These are phyloP conservation scores for bread wheat (Triticum aestivum) DNA, from an alignment of 176 grass and related monocot genomes.

Conservation along the genomic window DNA sequence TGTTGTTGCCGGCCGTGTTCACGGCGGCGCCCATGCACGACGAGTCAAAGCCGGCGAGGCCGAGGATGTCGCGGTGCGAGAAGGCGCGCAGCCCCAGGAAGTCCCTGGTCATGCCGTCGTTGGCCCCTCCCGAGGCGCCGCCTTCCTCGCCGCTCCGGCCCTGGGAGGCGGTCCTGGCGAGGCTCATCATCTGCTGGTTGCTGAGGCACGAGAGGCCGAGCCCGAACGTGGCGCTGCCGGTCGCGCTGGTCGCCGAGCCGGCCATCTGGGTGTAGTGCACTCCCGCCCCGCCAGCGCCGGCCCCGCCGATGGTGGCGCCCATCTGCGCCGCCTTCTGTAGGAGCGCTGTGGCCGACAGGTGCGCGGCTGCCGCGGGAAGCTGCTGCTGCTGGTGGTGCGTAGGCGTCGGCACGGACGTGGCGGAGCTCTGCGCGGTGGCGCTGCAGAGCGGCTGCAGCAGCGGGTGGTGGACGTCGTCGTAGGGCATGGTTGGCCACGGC, in stretches of 20 bases:
- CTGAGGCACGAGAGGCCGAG: constrained; percentile 43
- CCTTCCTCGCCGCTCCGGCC: constrained; percentile 40
- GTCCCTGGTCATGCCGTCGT: constrained; percentile 78
- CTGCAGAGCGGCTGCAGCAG: constrained; percentile 36
- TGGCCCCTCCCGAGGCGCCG: neutral
- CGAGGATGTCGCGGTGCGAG: constrained; percentile 70
- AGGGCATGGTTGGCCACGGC: constrained; percentile 36
- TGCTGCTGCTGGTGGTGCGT: constrained; percentile 3
- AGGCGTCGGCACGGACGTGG: constrained; percentile 25
- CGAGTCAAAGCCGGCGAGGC: constrained; percentile 65
- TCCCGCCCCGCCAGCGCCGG: constrained; percentile 2
- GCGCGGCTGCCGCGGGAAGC: constrained; percentile 24
- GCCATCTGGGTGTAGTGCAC: constrained; percentile 59
- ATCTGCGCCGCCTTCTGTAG: constrained; percentile 96
- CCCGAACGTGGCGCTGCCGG: neutral
- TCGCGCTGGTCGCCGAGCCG: constrained; percentile 13
- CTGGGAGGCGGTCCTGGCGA: constrained; percentile 22
- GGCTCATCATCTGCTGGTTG: constrained; percentile 24
- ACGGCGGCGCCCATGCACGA: constrained; percentile 49
- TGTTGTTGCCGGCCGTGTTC: constrained; percentile 22
- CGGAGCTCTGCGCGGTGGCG: constrained; percentile 24
- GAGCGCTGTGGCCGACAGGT: constrained; percentile 93
- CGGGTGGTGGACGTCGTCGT: constrained; percentile 30
- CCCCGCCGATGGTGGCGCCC: constrained; percentile 74
- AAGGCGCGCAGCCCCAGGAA: constrained; percentile 83